Evolutionary conservation across 1,139 yeast species (phyloP), one percentile per base, ranked within the genome.

Genomic region (Pichia sp.): DNA sequence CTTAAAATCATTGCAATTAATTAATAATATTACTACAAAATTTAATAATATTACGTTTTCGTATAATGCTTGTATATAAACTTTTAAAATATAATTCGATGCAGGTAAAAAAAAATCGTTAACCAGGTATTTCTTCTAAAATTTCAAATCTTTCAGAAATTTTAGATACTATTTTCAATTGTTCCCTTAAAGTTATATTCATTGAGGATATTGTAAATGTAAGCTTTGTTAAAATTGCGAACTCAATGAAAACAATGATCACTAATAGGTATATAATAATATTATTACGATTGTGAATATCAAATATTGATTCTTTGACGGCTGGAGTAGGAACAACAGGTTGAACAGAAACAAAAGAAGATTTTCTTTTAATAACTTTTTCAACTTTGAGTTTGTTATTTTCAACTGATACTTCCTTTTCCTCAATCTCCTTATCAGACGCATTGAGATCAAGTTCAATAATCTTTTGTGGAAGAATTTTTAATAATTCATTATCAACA

Each of bases 401-500:
- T 37, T n/a, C 35, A 31, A 4, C 7, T 39, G 25, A 11, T 5
- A 0, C 28, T 35, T 29, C 5, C 2, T n/a, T 28, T 42, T 4
- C n/a, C 10, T 47, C 42, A 9, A 18, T 11, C 33, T 37, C 47
- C 27, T 45, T 44, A 6, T 34, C 37, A 7, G 32, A 4, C 27
- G 27, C 34, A 33, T 48, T 27, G 2, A 46, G 25, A 25, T 36
- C 38, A n/a, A 42, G 40, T 11, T 46, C 50, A 44, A 46, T 40
- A 2, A 46, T 35, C 35, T 44, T 49, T 5, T 39, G 33, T 7
- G 53, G 51, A 7, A 48, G 28, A 18, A 37, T 26, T 31, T 50
- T 47, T 9, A 43, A 28, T 5, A 50, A 31, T 33, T 47, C 48
- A 11, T 9, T 36, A 28, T 58, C 49, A 26, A 61, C 41, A 38